Base-by-base conservation (phyloP, 192 early-diverging fungal genomes). In the Umbelopsis sp. region DNA sequence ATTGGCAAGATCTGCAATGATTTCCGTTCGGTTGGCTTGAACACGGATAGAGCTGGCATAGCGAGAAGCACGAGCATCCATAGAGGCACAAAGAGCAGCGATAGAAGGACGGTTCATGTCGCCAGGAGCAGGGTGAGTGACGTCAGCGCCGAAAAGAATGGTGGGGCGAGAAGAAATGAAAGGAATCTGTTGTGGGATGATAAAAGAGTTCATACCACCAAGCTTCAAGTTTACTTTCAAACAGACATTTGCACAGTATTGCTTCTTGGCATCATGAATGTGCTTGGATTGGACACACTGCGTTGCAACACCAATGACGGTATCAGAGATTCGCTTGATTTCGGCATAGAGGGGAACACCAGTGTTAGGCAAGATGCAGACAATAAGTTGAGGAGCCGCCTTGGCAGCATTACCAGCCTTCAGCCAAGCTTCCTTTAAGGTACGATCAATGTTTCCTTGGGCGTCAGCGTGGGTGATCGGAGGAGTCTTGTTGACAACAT, bases 231-330 rank as follows among this genome's bases (percentile, higher is more conserved):
- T 98, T 67, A 97, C 88, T 84, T 98, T 98, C 26, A 98, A 81
- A 69, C 91, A 95, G 17, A 98, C 90, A 69, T 98, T 98, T 17
- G 96, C 96, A 71, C 94, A 96, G 84, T 98, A 98, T 82, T 97
- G 96, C 45, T 89, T 76, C 77, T 91, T 95, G 22, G 92, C 83
- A 24, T 82, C 74, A 74, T 85, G 84, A 74, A 94, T 84, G 69
- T 96, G 89, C 77, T 88, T 94, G 20, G 88, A 83, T 71, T 94
- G 95, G 69, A 98, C 87, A 79, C 96, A 98, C 82, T 98, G 96
- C 31, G 95, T 95, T 0, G 92, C 88, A 38, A 97, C 78, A 26
- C 95, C 95, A 70, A 97, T 87, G 22, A 94, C 91, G 0, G 95
- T 96, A 76, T 98, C 95, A 34, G 87, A 88, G 25, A 94, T 86